phyloP scores from a whole-genome alignment of 805 yeast species.

The Kazachstania taianensis region DNA sequence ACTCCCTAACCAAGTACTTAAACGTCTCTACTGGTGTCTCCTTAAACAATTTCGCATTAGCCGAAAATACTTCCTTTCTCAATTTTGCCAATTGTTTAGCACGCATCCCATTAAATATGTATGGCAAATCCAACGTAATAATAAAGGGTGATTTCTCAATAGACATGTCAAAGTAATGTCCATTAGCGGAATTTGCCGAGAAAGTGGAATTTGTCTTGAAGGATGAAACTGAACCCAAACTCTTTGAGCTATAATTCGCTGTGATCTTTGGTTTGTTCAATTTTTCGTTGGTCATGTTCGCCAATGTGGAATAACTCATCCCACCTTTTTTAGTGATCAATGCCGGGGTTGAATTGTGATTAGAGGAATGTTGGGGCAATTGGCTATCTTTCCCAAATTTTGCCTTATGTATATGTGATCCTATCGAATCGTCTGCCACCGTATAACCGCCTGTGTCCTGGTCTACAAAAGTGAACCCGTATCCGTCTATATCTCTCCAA shows the following conservation, averaged over 20 bases:
- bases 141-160: conserved; percentile 15
- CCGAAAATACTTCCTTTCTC: conserved; percentile 3
- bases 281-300: conserved; percentile 10
- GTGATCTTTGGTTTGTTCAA: no score
- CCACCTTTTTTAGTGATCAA: conserved; percentile 5
- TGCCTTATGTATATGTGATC: no score
- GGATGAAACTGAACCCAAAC: conserved; percentile 5
- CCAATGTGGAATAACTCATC: conserved; percentile 11
- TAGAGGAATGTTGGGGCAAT: no score
- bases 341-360: not conserved
- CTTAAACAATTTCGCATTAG: conserved; percentile 13
- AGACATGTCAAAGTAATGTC: conserved; percentile 6
- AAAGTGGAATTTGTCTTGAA: conserved; percentile 8
- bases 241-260: conserved; percentile 11
- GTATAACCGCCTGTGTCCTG: conserved; percentile 23
- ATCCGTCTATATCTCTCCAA: conserved; percentile 32
- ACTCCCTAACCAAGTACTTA: conserved; percentile 26
- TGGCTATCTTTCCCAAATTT: not conserved
- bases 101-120: conserved; percentile 22
- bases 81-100: conserved; percentile 12
- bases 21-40: conserved; percentile 27
- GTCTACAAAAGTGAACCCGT: conserved; percentile 24
- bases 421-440: not conserved
- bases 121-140: conserved; percentile 24
- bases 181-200: conserved; percentile 8